Percentiles rank a stretch among this genome's conserved stretches.
phyloP scores from a whole-genome alignment of 164 flowering plant species.

The Macadamia tetraphylla region DNA sequence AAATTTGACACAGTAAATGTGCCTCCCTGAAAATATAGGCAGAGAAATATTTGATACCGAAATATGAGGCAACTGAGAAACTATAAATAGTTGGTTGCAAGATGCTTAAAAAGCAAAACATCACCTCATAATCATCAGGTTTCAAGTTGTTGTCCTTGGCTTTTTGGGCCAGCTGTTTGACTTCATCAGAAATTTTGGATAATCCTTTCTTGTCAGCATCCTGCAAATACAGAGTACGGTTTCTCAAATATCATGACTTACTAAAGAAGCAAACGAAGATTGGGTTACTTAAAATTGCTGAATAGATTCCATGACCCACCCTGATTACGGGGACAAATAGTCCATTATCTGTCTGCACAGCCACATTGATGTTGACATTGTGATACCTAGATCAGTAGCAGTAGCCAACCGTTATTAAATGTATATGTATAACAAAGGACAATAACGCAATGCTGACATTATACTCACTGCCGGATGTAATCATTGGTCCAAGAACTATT shows the following conservation, averaged over 20 bases:
- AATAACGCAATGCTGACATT: neutral
- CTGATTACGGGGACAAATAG: conserved; percentile 81
- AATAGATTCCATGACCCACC: conserved; percentile 33
- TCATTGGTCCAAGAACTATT: conserved; percentile 95
- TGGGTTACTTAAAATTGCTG: neutral
- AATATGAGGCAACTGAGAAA: neutral
- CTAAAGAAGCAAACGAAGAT: neutral
- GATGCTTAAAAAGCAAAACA: neutral
- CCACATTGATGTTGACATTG: conserved; percentile 83
- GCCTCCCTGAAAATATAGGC: conserved; percentile 60
- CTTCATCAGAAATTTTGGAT: conserved; percentile 74
- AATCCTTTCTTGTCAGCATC: conserved; percentile 97
- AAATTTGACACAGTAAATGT: conserved; percentile 89
- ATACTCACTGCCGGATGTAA: conserved; percentile 88
- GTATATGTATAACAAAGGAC: neutral
- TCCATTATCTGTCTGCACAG: conserved; percentile 95
- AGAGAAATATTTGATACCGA: conserved; percentile 4
- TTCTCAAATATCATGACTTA: neutral
- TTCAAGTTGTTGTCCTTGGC: conserved; percentile 86
- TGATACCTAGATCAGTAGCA: conserved; percentile 43
- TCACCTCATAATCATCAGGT: conserved; percentile 94
- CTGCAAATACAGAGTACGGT: conserved; percentile 33
- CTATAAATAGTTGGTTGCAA: neutral
- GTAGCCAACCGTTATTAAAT: neutral
- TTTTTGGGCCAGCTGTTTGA: conserved; percentile 74